Evolutionary conservation across 192 early-diverging fungal species (phyloP).

Genomic region (Coemansia sp.): DNA sequence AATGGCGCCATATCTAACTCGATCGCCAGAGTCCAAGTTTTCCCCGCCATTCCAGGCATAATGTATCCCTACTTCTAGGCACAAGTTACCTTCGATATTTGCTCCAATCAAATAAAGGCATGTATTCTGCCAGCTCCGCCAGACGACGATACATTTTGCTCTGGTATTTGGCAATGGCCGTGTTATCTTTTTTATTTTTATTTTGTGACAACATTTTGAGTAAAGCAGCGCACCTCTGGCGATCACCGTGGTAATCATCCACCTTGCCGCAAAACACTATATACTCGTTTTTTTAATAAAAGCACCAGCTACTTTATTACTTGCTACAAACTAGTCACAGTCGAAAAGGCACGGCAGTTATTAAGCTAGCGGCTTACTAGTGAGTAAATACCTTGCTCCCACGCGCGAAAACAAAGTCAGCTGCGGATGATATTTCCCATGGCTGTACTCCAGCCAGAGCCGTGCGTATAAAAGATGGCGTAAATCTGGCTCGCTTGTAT

Average conservation of each 20-base stretch:
- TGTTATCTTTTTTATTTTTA: no score
- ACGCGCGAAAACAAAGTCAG: background rate
- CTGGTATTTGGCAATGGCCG: no score
- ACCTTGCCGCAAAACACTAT: background rate
- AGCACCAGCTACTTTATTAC: background rate
- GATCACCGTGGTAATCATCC: background rate
- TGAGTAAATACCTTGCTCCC: background rate
- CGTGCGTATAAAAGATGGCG: background rate
- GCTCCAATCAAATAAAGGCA: background rate
- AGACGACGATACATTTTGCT: no score
- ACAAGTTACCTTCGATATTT: background rate
- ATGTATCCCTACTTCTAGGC: constrained; percentile 2
- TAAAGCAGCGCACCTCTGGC: background rate
- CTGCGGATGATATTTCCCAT: no score
- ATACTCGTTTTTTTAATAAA: background rate
- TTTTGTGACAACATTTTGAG: background rate
- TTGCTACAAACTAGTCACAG: background rate
- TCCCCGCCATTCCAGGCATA: constrained; percentile 12
- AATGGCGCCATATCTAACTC: constrained; percentile 45
- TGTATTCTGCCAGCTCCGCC: no score
- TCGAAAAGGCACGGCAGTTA: background rate
- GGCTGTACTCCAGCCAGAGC: no score
- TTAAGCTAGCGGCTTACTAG: background rate
- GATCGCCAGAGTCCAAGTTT: constrained; percentile 36
- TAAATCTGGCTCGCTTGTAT: background rate